Conservation (phyloP, 352 stramenopile species). For the Phytophthora palmivora region DNA sequence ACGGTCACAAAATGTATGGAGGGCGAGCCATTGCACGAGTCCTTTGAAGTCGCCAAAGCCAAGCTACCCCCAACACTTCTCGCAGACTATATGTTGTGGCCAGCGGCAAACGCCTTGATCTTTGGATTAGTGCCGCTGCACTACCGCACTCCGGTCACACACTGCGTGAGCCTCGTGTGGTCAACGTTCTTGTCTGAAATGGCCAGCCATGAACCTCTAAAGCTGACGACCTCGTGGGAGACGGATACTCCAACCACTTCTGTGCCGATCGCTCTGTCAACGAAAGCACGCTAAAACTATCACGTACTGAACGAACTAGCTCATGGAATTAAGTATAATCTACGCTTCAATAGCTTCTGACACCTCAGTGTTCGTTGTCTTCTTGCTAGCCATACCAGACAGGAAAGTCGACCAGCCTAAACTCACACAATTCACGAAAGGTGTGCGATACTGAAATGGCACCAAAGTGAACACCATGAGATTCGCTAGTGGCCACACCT, state of each 20-base stretch:
- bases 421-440: slow-evolving; percentile 61
- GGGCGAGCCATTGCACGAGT: slow-evolving; percentile 27
- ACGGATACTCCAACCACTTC: slow-evolving; percentile 11
- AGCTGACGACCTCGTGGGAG: slow-evolving; percentile 17
- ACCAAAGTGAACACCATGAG: slow-evolving; percentile 55
- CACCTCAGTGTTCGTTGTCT: background rate
- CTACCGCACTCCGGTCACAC: slow-evolving; percentile 46
- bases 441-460: slow-evolving; percentile 59
- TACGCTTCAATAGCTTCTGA: background rate
- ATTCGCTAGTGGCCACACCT: slow-evolving; percentile 58
- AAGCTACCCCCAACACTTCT: too few species aligned
- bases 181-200: too few species aligned
- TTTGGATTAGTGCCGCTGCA: slow-evolving; percentile 45
- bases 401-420: slow-evolving; percentile 60
- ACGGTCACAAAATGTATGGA: slow-evolving; percentile 43
- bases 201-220: slow-evolving; percentile 30
- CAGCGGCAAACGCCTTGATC: slow-evolving; percentile 40
- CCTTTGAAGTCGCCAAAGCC: slow-evolving; percentile 33
- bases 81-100: slow-evolving; percentile 58
- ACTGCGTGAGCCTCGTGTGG: slow-evolving; percentile 49
- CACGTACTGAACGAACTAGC: too few species aligned
- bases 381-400: slow-evolving; percentile 52
- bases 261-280: slow-evolving; percentile 21
- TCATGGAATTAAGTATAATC: slow-evolving; percentile 4
- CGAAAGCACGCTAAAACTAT: background rate